Evolutionary conservation across 805 yeast species (phyloP).

Genomic region (Blastobotrys americana): DNA sequence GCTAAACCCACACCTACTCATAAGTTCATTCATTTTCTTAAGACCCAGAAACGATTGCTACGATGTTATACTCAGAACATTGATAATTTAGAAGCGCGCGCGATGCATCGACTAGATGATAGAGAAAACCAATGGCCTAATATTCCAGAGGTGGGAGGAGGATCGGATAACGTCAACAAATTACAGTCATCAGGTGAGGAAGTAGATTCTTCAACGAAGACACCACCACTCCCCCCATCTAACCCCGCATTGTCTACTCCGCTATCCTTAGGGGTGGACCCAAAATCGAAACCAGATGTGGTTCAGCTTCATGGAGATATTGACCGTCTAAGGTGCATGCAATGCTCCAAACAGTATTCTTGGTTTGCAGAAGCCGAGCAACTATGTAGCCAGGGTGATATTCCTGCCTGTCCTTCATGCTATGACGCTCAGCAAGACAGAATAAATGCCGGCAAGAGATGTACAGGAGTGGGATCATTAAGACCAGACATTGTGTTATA

Average conservation of each 20-base stretch:
- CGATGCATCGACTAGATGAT: neutral
- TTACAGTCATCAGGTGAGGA: too few species aligned
- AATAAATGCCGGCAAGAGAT: conserved; percentile 61
- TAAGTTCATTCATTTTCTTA: conserved; percentile 54
- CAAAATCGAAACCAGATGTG: conserved; percentile 62
- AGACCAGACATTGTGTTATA: conserved; percentile 88
- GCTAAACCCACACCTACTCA: conserved; percentile 86
- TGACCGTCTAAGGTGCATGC: conserved; percentile 66
- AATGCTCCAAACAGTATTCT: conserved; percentile 48
- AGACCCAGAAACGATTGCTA: conserved; percentile 57
- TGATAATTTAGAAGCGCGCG: conserved; percentile 67
- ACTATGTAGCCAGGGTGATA: conserved; percentile 48
- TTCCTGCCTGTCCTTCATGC: conserved; percentile 76
- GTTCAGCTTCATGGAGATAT: conserved; percentile 90
- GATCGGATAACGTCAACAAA: too few species aligned
- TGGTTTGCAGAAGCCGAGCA: conserved; percentile 54
- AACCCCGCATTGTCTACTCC: too few species aligned
- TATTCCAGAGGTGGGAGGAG: conserved; percentile 42
- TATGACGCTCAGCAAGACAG: conserved; percentile 48
- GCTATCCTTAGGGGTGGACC: conserved; percentile 49
- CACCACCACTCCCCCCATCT: too few species aligned
- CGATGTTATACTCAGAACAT: conserved; percentile 94
- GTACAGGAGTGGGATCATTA: conserved; percentile 66
- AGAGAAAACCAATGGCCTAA: neutral
- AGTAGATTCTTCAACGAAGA: too few species aligned